Conservation (phyloP, 2,329 filamentous ascomycete species). For the Allantophomopsis lycopodina region DNA sequence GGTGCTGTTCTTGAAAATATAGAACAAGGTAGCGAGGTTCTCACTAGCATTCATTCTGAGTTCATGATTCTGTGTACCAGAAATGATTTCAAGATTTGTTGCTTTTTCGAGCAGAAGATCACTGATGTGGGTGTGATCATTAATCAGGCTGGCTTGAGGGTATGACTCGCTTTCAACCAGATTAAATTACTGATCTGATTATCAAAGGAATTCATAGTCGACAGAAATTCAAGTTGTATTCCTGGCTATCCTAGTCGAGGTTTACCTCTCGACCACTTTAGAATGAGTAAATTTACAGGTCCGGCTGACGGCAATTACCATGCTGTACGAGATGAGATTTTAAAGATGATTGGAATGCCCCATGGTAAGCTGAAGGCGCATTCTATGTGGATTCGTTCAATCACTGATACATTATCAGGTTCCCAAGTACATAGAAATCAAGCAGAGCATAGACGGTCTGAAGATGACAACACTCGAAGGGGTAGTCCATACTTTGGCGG, state of each 20-base stretch:
- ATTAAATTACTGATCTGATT: background rate
- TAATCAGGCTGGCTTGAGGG: background rate
- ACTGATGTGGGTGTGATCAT: slow-evolving; percentile 1
- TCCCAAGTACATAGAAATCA: background rate
- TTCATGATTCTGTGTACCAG: background rate
- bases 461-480: background rate
- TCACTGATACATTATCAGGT: background rate
- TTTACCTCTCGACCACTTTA: slow-evolving; percentile 17
- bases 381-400: background rate
- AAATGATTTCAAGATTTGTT: background rate
- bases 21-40: background rate
- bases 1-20: background rate
- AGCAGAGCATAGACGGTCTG: background rate
- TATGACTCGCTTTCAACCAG: background rate
- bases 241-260: slow-evolving; percentile 10
- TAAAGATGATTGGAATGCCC: background rate
- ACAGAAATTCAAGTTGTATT: slow-evolving; percentile 14
- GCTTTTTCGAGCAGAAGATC: background rate
- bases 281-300: slow-evolving; percentile 16
- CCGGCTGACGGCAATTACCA: slow-evolving; percentile 15
- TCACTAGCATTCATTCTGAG: background rate
- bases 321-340: slow-evolving; percentile 14
- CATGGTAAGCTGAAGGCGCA: background rate
- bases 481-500: no score
- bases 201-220: slow-evolving; percentile 15